Base-by-base conservation (phyloP, 1,284 basidiomycete genomes). In the Microbotryum silenes-acaulis region DNA sequence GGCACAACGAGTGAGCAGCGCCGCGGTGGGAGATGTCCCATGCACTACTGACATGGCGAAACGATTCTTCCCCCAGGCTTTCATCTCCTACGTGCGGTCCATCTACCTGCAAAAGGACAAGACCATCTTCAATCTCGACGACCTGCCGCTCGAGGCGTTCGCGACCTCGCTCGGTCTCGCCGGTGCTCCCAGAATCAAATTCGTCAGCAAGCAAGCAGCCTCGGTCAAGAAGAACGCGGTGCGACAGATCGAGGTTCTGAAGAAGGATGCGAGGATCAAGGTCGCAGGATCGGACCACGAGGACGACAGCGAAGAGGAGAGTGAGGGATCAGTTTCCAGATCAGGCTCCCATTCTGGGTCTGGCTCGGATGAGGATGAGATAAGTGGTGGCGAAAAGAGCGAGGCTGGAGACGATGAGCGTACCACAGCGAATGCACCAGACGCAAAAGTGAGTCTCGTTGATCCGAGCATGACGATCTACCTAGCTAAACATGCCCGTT, bases 21-120 rank as follows among this genome's bases (percentile, higher is more conserved):
- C n/a, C 25, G 12, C 37, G 49, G 37, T 42, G 12, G 37, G 37
- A 3, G 16, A 16, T 18, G 37, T 12, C 12, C 14, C 37, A 21
- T 18, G 37, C 18, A 20, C 33, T 4, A 18, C 4, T 21, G 29
- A 25, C 51, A 21, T n/a, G 37, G 31, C 3, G n/a, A 9, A 21
- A 4, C 4, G 4, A 31, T 31, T 31, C 25, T 55, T 54, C 47
- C n/a, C 25, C 3, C 74, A 97, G 89, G 90, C 94, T 0, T 97
- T 98, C 74, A 88, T 97, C 21, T 96, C 92, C 6, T 98, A 99
- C 75, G 81, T 97, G 69, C 88, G 91, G 23, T 96, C 92, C 0
- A 79, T 99, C 45, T 82, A 96, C 74, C 79, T 98, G 31, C 93
- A 97, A 70, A 94, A 91, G 75, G 87, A 98, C 79, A 98, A 97